Evolutionary conservation across 2,329 filamentous ascomycete species (phyloP).

Genomic region (Stenocarpella maydis): DNA sequence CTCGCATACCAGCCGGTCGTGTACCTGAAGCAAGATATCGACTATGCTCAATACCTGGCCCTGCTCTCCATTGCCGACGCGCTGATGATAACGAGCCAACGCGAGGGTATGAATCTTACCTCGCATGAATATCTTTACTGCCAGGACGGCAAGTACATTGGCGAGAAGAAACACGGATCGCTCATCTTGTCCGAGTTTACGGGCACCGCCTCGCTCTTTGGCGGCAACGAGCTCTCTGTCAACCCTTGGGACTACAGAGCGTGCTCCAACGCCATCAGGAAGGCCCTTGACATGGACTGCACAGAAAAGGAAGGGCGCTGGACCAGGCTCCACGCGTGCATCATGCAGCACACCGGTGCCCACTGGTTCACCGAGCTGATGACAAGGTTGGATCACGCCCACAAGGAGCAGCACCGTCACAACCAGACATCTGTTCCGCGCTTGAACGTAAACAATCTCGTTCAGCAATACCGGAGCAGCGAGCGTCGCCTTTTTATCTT

Average conservation of each 20-base stretch:
- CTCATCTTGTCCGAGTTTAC: constrained; percentile 96
- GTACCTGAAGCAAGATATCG: constrained; percentile 94
- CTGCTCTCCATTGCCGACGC: constrained; percentile 89
- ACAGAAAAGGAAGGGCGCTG: constrained; percentile 80
- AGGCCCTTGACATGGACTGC: constrained; percentile 80
- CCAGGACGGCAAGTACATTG: constrained; percentile 79
- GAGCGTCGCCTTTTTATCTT: constrained; percentile 83
- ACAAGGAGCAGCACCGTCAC: constrained; percentile 84
- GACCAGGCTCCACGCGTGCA: constrained; percentile 74
- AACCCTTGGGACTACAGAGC: constrained; percentile 96
- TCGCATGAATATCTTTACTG: constrained; percentile 94
- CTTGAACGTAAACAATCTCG: constrained; percentile 73
- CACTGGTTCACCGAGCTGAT: constrained; percentile 86
- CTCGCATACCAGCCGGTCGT: constrained; percentile 91
- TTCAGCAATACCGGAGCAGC: constrained; percentile 71
- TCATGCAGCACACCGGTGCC: constrained; percentile 82
- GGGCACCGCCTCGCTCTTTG: constrained; percentile 87
- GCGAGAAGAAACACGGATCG: constrained; percentile 82
- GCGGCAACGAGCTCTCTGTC: constrained; percentile 80
- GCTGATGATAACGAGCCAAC: constrained; percentile 92
- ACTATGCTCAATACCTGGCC: constrained; percentile 92
- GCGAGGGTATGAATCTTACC: constrained; percentile 97
- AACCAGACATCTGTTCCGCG: constrained; percentile 89
- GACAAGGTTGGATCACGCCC: constrained; percentile 74
- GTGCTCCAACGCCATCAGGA: constrained; percentile 85